These are phyloP conservation scores for Malus sylvestris DNA, from an alignment of 306 rosid genomes.

Conservation along the genomic window DNA sequence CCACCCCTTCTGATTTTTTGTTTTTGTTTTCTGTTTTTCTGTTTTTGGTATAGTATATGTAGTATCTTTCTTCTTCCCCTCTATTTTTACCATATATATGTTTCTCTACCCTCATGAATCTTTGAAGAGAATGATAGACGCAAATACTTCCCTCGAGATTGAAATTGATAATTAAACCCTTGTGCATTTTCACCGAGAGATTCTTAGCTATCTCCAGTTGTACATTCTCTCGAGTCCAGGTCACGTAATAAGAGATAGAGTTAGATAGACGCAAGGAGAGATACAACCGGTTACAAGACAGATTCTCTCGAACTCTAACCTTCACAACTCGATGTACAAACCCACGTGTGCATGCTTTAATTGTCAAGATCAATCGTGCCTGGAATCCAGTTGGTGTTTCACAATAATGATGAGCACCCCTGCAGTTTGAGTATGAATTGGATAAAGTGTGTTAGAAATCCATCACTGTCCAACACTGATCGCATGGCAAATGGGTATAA, in stretches of 20 bases:
- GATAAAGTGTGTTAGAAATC: conserved; percentile 10
- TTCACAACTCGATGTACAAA: background rate
- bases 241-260: no score
- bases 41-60: conserved; percentile 50
- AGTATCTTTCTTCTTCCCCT: conserved; percentile 20
- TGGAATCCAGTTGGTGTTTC: background rate
- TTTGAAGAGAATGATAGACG: conserved; percentile 27
- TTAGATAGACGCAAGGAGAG: no score
- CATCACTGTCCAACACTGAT: conserved; percentile 19
- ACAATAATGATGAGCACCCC: background rate
- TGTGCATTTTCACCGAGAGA: no score
- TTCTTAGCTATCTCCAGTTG: no score
- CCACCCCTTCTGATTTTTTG: conserved; percentile 37
- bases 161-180: no score
- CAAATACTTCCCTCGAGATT: no score
- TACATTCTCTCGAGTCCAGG: no score
- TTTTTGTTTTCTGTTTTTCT: conserved; percentile 24
- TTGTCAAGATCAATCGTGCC: background rate
- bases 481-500: conserved; percentile 7
- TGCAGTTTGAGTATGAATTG: background rate
- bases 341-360: background rate
- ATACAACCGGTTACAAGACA: no score
- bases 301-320: background rate
- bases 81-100: conserved; percentile 23
- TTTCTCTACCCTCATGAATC: conserved; percentile 26